These are phyloP conservation scores for Kernera saxatilis DNA, from an alignment of 345 rosid genomes.

Conservation along the genomic window DNA sequence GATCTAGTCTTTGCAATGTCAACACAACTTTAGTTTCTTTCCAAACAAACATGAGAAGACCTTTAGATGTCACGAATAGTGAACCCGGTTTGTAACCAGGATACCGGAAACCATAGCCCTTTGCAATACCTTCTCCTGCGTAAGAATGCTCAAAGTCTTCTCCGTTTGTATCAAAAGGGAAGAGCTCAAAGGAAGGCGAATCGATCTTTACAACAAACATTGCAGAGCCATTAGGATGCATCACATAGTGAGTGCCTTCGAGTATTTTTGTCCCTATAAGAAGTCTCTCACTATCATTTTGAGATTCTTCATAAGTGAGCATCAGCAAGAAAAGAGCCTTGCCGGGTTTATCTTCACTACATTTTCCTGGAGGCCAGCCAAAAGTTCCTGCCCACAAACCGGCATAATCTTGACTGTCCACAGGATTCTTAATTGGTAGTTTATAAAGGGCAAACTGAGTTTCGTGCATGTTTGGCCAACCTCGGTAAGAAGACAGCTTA, in stretches of 20 bases:
- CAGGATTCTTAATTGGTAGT: slow-evolving; percentile 44
- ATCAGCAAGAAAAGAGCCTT: slow-evolving; percentile 74
- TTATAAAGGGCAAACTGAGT: slow-evolving; percentile 65
- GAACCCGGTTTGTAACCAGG: slow-evolving; percentile 87
- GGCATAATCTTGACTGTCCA: slow-evolving; percentile 50
- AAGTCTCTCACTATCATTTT: slow-evolving; percentile 37
- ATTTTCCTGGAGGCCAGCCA: slow-evolving; percentile 75
- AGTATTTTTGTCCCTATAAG: slow-evolving; percentile 83
- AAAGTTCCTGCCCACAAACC: slow-evolving; percentile 86
- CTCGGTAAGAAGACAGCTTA: slow-evolving; percentile 63
- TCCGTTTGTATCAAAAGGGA: slow-evolving; percentile 68
- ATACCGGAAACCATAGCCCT: slow-evolving; percentile 89
- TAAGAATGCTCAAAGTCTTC: slow-evolving; percentile 48
- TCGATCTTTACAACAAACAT: slow-evolving; percentile 71
- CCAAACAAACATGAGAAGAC: slow-evolving; percentile 78
- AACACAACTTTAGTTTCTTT: slow-evolving; percentile 65
- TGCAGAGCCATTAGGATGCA: slow-evolving; percentile 88
- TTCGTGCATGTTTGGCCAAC: slow-evolving; percentile 88
- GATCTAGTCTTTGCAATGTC: slow-evolving; percentile 68
- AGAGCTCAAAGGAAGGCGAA: slow-evolving; percentile 53
- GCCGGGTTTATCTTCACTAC: slow-evolving; percentile 66
- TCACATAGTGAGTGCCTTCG: slow-evolving; percentile 85
- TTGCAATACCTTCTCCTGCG: slow-evolving; percentile 75
- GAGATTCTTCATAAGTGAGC: slow-evolving; percentile 61
- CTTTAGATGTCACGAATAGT: slow-evolving; percentile 56